phyloP scores from a whole-genome alignment of 2,329 filamentous ascomycete genomes.

The Neurospora crassa region DNA sequence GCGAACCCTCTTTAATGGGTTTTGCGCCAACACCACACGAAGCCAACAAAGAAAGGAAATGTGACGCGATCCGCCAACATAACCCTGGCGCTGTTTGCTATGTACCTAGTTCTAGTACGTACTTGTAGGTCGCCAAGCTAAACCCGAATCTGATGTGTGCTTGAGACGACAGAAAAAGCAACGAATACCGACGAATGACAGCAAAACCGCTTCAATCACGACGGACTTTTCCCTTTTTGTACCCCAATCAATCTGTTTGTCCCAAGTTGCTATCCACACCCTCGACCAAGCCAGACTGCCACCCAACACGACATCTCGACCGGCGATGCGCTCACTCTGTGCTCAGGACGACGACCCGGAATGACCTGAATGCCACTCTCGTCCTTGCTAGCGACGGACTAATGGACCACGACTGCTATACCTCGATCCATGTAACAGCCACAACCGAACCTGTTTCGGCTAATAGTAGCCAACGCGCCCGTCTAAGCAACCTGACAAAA shows the following conservation, averaged over 20 bases:
- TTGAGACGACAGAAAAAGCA: not conserved
- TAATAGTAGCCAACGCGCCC: not conserved
- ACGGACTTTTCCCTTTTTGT: not conserved
- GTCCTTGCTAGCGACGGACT: not conserved
- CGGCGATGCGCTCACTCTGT: not conserved
- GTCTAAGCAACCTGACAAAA: not conserved
- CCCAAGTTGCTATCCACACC: not conserved
- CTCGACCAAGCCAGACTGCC: not conserved
- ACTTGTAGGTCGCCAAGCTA: not conserved
- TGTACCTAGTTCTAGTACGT: no score
- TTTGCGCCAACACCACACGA: constrained; percentile 6
- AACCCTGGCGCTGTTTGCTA: not conserved
- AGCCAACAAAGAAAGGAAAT: not conserved
- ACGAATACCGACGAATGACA: not conserved
- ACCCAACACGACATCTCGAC: not conserved
- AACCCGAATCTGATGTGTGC: not conserved
- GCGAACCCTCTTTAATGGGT: constrained; percentile 11
- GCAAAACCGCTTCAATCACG: not conserved
- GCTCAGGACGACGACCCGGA: not conserved
- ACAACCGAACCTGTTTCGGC: not conserved
- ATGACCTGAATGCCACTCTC: not conserved
- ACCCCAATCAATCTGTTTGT: not conserved
- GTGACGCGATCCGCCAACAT: not conserved
- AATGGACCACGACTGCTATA: not conserved
- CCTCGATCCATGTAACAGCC: not conserved